Evolutionary conservation across 805 yeast genomes (phyloP).

Genomic region (Geotrichum ghanense): DNA sequence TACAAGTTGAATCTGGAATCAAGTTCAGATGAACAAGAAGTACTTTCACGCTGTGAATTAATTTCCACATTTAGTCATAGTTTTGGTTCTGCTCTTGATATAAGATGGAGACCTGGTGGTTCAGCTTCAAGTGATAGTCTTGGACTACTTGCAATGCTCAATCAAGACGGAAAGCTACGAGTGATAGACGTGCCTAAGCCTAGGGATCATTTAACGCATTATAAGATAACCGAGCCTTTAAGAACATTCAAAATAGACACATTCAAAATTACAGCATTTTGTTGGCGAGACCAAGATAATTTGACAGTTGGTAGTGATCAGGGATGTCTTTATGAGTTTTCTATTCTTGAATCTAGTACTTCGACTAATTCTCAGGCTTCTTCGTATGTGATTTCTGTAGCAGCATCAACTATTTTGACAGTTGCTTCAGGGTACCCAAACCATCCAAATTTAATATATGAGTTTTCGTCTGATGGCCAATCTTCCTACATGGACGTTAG

Average conservation of each 20-base stretch:
- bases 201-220: constrained; percentile 1
- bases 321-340: constrained; percentile 51
- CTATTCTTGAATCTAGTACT: constrained; percentile 20
- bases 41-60: constrained; percentile 24
- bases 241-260: constrained; percentile 8
- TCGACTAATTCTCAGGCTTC: not conserved
- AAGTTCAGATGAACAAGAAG: not conserved
- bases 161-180: constrained; percentile 48
- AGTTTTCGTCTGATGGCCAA: not conserved
- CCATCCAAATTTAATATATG: not conserved
- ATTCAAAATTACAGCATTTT: constrained; percentile 35
- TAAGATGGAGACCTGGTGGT: constrained; percentile 23
- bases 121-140: constrained; percentile 27
- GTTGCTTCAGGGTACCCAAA: not conserved
- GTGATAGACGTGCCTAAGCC: constrained; percentile 31
- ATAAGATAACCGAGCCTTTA: constrained; percentile 7
- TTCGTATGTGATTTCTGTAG: not conserved
- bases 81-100: constrained; percentile 20
- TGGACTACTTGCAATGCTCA: constrained; percentile 33
- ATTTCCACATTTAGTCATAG: constrained; percentile 20
- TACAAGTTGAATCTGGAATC: constrained; percentile 17
- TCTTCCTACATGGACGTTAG: not conserved
- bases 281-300: constrained; percentile 32
- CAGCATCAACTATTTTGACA: not conserved
- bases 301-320: constrained; percentile 47